These are phyloP conservation scores for Pichia cactophila DNA, from an alignment of 1,139 yeast species.

Conservation along the genomic window DNA sequence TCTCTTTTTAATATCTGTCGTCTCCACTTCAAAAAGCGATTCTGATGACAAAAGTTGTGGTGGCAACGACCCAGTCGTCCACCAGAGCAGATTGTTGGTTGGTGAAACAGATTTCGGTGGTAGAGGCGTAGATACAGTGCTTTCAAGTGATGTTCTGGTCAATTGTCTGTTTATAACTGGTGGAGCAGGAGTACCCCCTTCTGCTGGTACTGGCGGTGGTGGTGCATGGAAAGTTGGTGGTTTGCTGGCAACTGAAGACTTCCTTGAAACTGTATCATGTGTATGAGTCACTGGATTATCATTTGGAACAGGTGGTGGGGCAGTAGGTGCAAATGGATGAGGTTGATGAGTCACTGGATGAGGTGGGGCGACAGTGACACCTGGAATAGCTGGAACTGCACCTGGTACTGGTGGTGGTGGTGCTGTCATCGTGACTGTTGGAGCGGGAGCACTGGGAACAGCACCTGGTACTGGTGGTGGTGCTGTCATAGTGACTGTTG, in stretches of 20 bases:
- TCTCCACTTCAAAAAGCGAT: conserved; percentile 59
- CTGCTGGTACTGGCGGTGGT: conserved; percentile 2
- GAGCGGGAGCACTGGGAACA: conserved; percentile 17
- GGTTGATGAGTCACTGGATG: conserved; percentile 3
- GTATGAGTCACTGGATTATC: conserved; percentile 2
- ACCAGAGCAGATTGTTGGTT: conserved; percentile 41
- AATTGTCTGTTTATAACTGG: conserved; percentile 22
- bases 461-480: conserved; percentile 16
- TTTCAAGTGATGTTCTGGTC: conserved; percentile 7
- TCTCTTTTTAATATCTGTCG: conserved; percentile 47
- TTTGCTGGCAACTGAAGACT: conserved; percentile 2
- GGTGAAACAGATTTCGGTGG: conserved; percentile 15
- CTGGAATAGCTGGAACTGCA: conserved; percentile 16
- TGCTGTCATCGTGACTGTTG: conserved; percentile 15
- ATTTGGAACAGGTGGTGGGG: conserved; percentile 4
- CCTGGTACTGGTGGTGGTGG: conserved; percentile 17
- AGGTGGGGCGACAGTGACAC: background rate
- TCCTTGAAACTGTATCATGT: conserved; percentile 3
- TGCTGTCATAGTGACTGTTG: conserved; percentile 15
- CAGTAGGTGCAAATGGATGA: background rate
- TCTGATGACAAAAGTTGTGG: conserved; percentile 40
- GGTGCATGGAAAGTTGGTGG: conserved; percentile 7
- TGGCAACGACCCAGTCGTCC: conserved; percentile 58
- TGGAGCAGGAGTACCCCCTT: conserved; percentile 3
- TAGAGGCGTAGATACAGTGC: conserved; percentile 14